phyloP scores from a whole-genome alignment of 495 filamentous ascomycete species.

The Annulohypoxylon nitens region DNA sequence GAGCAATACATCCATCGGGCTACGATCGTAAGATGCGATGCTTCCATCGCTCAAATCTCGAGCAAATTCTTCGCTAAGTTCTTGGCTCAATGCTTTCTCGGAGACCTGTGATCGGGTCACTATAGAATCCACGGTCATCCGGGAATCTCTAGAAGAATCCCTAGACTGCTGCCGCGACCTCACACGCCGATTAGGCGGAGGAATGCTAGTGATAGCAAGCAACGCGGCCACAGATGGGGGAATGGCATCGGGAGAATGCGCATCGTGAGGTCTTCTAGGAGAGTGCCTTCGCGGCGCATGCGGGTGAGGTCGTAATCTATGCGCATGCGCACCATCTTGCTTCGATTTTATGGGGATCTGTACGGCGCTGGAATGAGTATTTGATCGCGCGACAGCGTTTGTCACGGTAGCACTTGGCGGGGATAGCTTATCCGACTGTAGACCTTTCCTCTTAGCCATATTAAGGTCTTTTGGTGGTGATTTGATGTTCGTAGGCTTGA shows the following conservation, averaged over 20 bases:
- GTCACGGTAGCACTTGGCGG: slow-evolving; percentile 50
- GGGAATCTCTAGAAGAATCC: slow-evolving; percentile 58
- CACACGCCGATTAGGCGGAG: slow-evolving; percentile 56
- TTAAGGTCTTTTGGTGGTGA: slow-evolving; percentile 31
- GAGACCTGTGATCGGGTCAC: slow-evolving; percentile 61
- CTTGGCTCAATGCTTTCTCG: slow-evolving; percentile 63
- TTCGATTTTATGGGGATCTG: slow-evolving; percentile 59
- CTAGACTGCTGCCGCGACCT: slow-evolving; percentile 38
- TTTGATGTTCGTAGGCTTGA: slow-evolving; percentile 29
- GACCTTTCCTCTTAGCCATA: slow-evolving; percentile 51
- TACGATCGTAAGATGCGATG: slow-evolving; percentile 50
- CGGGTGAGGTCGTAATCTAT: slow-evolving; percentile 35
- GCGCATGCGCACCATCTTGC: slow-evolving; percentile 47
- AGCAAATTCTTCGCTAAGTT: slow-evolving; percentile 53
- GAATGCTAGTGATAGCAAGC: slow-evolving; percentile 71
- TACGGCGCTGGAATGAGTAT: slow-evolving; percentile 59
- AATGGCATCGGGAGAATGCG: slow-evolving; percentile 64
- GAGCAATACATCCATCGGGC: slow-evolving; percentile 66
- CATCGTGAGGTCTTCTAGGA: slow-evolving; percentile 49
- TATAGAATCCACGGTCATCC: slow-evolving; percentile 67
- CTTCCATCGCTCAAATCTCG: slow-evolving; percentile 42
- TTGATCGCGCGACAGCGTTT: slow-evolving; percentile 51
- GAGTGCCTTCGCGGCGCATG: slow-evolving; percentile 43
- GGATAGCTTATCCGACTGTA: slow-evolving; percentile 44
- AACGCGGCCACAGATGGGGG: slow-evolving; percentile 71